A percentile compares a stretch with the other conserved stretches of the same genome.
Conservation (phyloP, 352 stramenopile genomes). For the Phytophthora pinifolia region DNA sequence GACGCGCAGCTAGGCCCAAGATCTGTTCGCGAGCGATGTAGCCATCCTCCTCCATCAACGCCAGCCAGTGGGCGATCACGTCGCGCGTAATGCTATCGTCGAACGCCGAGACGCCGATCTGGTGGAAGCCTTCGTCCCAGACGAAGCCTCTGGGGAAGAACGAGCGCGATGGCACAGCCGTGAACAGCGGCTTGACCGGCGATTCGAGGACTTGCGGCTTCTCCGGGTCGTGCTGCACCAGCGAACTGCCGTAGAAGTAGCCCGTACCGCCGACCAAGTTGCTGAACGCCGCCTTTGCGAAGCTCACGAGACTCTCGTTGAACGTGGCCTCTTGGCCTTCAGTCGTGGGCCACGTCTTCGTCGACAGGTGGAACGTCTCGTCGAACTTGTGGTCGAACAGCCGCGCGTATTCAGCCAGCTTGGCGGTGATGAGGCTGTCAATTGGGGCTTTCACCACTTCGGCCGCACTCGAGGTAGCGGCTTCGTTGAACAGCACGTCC, state of each 20-base stretch:
- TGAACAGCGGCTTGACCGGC: conserved; percentile 68
- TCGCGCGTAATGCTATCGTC: conserved; percentile 73
- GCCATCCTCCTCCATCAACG: conserved; percentile 81
- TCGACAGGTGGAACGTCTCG: conserved; percentile 46
- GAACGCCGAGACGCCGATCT: conserved; percentile 83
- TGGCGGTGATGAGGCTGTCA: conserved; percentile 20
- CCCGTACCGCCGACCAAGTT: conserved; percentile 90
- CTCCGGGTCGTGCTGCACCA: conserved; percentile 62
- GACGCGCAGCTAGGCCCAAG: conserved; percentile 58
- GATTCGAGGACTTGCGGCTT: conserved; percentile 43
- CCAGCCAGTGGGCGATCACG: conserved; percentile 89
- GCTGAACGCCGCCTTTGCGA: conserved; percentile 86
- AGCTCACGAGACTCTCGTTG: conserved; percentile 59
- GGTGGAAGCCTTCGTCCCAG: conserved; percentile 96
- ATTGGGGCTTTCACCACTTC: conserved; percentile 23
- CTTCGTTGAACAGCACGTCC: conserved; percentile 70
- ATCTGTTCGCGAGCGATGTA: conserved; percentile 95
- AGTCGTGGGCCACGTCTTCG: conserved; percentile 27
- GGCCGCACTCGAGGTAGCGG: conserved; percentile 5
- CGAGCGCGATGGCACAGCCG: conserved; percentile 89
- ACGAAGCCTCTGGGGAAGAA: conserved; percentile 95
- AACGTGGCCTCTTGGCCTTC: conserved; percentile 30
- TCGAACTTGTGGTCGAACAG: conserved; percentile 68
- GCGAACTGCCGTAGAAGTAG: conserved; percentile 89
- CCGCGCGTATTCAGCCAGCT: conserved; percentile 21